phyloP scores from a whole-genome alignment of 331 rosid genomes.

The Telfairia occidentalis region DNA sequence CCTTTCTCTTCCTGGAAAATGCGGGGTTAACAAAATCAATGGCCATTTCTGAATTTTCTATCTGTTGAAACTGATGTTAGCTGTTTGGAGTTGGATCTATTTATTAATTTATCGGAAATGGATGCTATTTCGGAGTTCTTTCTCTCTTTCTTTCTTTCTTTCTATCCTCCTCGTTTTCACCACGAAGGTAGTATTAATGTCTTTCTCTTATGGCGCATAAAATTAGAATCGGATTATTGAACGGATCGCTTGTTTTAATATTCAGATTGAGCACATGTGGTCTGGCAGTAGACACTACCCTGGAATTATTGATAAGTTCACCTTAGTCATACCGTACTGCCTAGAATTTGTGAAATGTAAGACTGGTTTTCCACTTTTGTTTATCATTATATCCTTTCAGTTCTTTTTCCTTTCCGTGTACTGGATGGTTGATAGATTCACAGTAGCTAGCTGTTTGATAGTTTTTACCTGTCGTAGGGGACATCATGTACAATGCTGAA shows the following conservation, averaged over 20 bases:
- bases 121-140: background rate
- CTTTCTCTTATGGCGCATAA: background rate
- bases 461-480: constrained; percentile 45
- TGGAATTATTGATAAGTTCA: constrained; percentile 58
- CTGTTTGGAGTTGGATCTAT: background rate
- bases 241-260: constrained; percentile 1
- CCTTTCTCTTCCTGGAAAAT: constrained; percentile 5
- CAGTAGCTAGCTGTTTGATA: background rate
- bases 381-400: background rate
- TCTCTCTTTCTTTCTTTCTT: constrained; percentile 3
- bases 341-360: constrained; percentile 56
- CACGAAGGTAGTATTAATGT: background rate
- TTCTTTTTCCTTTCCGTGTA: background rate
- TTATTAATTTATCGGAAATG: background rate
- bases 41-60: background rate
- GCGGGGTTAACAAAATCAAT: background rate
- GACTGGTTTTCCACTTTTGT: background rate
- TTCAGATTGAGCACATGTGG: constrained; percentile 81
- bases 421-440: background rate
- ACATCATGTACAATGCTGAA: constrained; percentile 41
- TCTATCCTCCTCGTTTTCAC: background rate
- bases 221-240: background rate
- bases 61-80: background rate
- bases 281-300: constrained; percentile 54
- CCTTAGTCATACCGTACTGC: constrained; percentile 71